Base-by-base conservation (phyloP, 768 basidiomycete genomes). In the Ramaria sp. region DNA sequence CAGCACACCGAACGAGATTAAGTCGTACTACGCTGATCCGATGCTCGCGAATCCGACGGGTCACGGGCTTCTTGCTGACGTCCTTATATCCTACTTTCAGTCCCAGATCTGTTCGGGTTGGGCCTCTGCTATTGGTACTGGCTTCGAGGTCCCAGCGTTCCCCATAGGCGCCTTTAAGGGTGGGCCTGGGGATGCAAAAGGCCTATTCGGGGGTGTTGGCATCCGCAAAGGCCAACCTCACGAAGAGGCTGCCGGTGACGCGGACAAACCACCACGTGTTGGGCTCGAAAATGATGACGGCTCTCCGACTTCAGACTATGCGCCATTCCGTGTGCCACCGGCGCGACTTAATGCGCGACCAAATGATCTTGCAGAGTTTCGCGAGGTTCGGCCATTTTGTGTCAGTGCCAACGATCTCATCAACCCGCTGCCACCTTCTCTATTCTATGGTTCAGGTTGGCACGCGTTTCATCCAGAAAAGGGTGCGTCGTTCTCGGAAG, bases 351-450 rank as follows among this genome's bases (percentile, higher is more conserved):
- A 78, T 58, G 80, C 67, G 12, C 69, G 72, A 1, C 75, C 80
- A 3, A 71, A 70, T 58, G 71, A 71, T 56, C 65, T 74, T 27
- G 60, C 67, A 30, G 64, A 70, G 54, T 95, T 87, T 68, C 81
- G 88, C 67, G 96, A 98, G 69, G 81, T 95, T 51, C 78, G 82
- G 39, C 96, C 95, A 7, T 92, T 78, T 73, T 98, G 96, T 69
- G 92, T 91, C 0, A 86, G 85, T 20, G 96, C 96, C n/a, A 95
- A 97, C 70, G 94, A 99, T 68, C 76, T 98, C 52, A 91, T 99
- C 70, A 97, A 98, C 72, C 96, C 96, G 1, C 77, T 98, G 0
- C 95, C 95, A n/a, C 82, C 86, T 0, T 90, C 89, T 31, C 72
- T 97, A 63, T 98, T 98, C 73, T 88, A 86, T 60, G 96, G 93